Conservation (phyloP, 2,329 filamentous ascomycete genomes). For the Penicillium brevicompactum region DNA sequence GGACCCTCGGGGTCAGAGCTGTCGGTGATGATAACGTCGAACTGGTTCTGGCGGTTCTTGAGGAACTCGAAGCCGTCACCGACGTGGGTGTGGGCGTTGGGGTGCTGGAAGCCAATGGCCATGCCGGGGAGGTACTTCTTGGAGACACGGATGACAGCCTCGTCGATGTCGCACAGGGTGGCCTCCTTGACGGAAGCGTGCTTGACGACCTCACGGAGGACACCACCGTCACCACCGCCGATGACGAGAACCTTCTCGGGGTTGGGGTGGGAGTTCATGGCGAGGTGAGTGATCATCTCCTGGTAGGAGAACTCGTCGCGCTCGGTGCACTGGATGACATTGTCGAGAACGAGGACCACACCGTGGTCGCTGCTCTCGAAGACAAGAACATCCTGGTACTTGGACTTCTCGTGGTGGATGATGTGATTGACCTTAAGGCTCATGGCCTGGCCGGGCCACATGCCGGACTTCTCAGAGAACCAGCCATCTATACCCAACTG, state of each 20-base stretch:
- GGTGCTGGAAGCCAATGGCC: conserved; percentile 90
- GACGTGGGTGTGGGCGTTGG: conserved; percentile 88
- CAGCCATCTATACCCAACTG: conserved; percentile 77
- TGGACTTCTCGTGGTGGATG: conserved; percentile 97
- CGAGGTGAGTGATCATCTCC: conserved; percentile 99
- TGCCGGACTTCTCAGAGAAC: conserved; percentile 98
- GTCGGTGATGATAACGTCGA: conserved; percentile 99
- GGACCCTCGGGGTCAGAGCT: conserved; percentile 96
- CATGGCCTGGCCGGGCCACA: conserved; percentile 99
- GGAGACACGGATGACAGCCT: conserved; percentile 97
- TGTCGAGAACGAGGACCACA: conserved; percentile 94
- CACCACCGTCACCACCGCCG: conserved; percentile 94
- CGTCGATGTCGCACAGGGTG: conserved; percentile 96
- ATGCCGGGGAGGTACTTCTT: conserved; percentile 97
- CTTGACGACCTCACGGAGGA: conserved; percentile 98
- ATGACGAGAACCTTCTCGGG: conserved; percentile 99
- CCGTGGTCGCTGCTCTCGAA: conserved; percentile 98
- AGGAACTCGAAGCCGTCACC: conserved; percentile 99
- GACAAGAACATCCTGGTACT: conserved; percentile 98
- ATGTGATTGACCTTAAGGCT: conserved; percentile 97
- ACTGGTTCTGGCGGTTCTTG: conserved; percentile 91
- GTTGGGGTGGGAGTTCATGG: conserved; percentile 97
- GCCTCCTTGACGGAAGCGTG: conserved; percentile 96
- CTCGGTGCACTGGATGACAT: conserved; percentile 98
- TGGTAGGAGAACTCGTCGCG: conserved; percentile 99